Conservation (phyloP, 75 land plant genomes). For the Isoetes taiwanensis region DNA sequence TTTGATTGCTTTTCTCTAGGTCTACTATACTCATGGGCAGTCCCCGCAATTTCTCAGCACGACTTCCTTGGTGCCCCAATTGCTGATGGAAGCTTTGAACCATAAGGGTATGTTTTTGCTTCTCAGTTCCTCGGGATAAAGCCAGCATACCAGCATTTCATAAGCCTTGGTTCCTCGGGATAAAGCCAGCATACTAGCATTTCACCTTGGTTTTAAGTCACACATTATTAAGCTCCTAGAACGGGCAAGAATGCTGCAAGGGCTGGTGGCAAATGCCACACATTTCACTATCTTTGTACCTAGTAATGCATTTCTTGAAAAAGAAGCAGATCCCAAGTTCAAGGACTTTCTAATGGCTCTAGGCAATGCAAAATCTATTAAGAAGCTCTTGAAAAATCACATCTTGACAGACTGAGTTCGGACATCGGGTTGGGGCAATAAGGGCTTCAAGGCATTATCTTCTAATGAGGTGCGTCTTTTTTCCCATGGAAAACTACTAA, state of each 20-base stretch:
- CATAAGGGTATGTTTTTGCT: no score
- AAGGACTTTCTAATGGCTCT: not conserved
- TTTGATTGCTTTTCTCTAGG: no score
- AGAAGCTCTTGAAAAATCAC: not conserved
- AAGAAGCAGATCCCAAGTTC: not conserved
- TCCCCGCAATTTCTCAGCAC: no score
- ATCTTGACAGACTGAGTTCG: not conserved
- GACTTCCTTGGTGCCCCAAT: no score
- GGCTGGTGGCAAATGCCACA: not conserved
- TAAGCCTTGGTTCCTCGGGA: no score
- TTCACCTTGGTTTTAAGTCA: no score
- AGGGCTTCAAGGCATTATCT: not conserved
- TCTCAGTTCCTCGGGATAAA: no score
- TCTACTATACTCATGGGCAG: no score
- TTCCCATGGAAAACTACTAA: not conserved
- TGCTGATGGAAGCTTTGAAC: no score
- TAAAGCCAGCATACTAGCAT: no score
- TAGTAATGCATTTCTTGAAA: not conserved
- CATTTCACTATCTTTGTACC: not conserved
- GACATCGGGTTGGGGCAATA: not conserved
- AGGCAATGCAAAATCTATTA: not conserved
- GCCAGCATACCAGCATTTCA: no score
- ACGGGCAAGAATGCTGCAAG: not conserved
- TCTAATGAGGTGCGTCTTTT: not conserved
- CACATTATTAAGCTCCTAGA: slow-evolving; percentile 1